Evolutionary conservation across 192 early-diverging fungal species (phyloP).

Genomic region (Coemansia sp.): DNA sequence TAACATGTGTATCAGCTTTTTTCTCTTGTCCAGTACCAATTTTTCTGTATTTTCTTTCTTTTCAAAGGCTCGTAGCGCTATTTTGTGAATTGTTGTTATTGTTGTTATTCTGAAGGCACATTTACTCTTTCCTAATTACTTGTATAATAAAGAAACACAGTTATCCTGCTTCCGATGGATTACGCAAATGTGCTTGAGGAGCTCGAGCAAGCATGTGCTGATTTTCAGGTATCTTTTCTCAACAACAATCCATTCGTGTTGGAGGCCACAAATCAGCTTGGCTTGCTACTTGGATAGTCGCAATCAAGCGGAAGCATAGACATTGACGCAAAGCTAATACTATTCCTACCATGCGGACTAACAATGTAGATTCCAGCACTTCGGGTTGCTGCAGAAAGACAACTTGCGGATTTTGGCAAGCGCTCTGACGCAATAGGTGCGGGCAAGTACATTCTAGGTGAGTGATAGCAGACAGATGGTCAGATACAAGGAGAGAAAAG

Average conservation of each 20-base stretch:
- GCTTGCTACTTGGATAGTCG: background rate
- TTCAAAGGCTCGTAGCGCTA: too few relatives aligned
- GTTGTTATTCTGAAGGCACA: too few relatives aligned
- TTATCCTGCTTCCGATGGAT: slow-evolving; percentile 24
- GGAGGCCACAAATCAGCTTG: background rate
- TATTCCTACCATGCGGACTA: background rate
- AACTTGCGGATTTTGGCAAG: slow-evolving; percentile 44
- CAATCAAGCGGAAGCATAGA: background rate
- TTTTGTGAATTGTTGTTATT: too few relatives aligned
- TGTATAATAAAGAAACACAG: background rate
- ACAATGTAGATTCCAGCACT: slow-evolving; percentile 38
- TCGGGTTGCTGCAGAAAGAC: slow-evolving; percentile 36
- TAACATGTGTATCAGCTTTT: too few relatives aligned
- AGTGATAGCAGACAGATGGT: background rate
- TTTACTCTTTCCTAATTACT: background rate
- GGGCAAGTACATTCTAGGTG: slow-evolving; percentile 47
- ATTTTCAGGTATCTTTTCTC: slow-evolving; percentile 38
- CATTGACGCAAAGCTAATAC: background rate
- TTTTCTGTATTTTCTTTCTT: too few relatives aligned
- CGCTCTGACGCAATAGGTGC: slow-evolving; percentile 43
- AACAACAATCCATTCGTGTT: background rate
- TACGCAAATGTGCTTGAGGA: slow-evolving; percentile 31
- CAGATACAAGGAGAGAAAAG: too few relatives aligned
- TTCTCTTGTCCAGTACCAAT: too few relatives aligned
- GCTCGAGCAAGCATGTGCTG: slow-evolving; percentile 48